These are phyloP conservation scores for Citrus mangshanensis DNA, from an alignment of 345 rosid species.

Conservation along the genomic window DNA sequence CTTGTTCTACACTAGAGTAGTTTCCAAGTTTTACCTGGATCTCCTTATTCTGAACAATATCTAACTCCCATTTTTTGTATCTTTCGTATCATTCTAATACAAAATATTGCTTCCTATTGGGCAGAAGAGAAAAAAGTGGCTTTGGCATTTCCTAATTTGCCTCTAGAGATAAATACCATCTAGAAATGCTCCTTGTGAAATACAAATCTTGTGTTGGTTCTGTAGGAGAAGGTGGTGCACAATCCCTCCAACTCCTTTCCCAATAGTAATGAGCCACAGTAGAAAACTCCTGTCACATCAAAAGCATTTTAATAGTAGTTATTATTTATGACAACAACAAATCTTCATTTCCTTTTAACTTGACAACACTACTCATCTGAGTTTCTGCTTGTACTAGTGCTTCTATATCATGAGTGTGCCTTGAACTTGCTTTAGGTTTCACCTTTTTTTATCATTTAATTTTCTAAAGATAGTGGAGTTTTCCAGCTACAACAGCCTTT, in stretches of 20 bases:
- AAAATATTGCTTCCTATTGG: background rate
- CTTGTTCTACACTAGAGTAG: background rate
- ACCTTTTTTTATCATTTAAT: background rate
- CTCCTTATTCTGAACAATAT: background rate
- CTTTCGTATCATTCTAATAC: background rate
- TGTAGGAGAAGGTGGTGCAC: conserved; percentile 52
- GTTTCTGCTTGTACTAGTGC: background rate
- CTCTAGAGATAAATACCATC: background rate
- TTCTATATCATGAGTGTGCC: background rate
- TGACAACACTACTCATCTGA: background rate
- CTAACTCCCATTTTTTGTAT: background rate
- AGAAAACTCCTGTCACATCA: conserved; percentile 44
- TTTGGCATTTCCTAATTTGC: background rate
- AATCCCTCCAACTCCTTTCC: conserved; percentile 46
- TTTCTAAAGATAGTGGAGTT: background rate
- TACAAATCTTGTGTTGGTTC: conserved; percentile 44
- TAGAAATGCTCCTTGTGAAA: conserved; percentile 61
- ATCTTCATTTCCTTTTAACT: background rate
- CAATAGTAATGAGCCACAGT: conserved; percentile 44
- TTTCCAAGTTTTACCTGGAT: background rate
- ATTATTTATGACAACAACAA: background rate
- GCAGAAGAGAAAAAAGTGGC: background rate
- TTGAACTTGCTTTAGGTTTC: background rate
- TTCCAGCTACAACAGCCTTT: background rate
- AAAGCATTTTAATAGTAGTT: background rate